A percentile compares a stretch with the other conserved stretches of the same genome.
Conservation (phyloP, 2,329 filamentous ascomycete genomes). For the Trichoderma arundinaceum region DNA sequence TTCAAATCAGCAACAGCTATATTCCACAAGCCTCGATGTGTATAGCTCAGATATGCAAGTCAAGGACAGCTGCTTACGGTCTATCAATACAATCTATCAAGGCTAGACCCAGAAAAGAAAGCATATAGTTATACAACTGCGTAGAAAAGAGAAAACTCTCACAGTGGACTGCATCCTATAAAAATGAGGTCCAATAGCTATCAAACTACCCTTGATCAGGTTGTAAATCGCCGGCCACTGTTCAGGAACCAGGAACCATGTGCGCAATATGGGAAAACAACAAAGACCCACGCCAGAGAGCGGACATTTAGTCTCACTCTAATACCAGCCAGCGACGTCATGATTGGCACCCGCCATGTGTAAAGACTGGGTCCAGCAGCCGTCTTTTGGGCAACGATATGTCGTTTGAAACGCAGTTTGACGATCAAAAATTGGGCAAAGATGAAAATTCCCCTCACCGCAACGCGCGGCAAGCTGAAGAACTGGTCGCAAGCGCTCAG, state of each 20-base stretch:
- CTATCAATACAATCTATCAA: too few relatives aligned
- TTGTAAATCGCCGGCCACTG: too few relatives aligned
- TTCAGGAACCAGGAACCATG: conserved; percentile 15
- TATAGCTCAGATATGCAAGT: too few relatives aligned
- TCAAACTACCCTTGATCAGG: too few relatives aligned
- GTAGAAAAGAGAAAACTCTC: too few relatives aligned
- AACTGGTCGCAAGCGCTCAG: neutral
- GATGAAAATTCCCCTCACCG: conserved; percentile 19
- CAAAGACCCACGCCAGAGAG: neutral
- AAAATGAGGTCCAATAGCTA: too few relatives aligned
- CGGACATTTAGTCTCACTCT: neutral
- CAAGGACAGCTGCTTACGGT: too few relatives aligned
- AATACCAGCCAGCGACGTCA: conserved; percentile 4
- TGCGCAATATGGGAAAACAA: neutral
- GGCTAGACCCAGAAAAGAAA: too few relatives aligned
- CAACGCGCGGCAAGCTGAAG: neutral
- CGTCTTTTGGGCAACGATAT: conserved; percentile 18
- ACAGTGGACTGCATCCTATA: too few relatives aligned
- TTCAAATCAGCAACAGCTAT: too few relatives aligned
- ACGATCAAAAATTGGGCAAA: conserved; percentile 5
- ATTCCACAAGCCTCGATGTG: too few relatives aligned
- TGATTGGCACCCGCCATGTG: conserved; percentile 17
- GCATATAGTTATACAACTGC: too few relatives aligned
- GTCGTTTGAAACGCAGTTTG: neutral
- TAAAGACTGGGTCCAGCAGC: conserved; percentile 22